These are phyloP conservation scores for Casuarina glauca DNA, from an alignment of 306 rosid species.

Conservation along the genomic window DNA sequence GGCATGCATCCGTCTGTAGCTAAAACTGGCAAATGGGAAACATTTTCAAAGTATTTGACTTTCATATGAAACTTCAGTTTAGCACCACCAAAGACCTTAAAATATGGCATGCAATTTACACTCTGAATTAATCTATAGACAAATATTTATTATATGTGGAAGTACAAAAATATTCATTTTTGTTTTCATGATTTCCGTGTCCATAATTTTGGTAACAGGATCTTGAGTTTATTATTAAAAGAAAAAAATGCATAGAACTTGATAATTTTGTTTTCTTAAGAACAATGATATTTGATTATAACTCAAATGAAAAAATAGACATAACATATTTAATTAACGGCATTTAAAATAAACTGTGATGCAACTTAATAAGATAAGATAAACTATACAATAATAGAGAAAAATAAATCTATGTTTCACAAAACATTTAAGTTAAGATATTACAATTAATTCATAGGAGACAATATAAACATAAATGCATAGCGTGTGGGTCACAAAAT, in stretches of 20 bases:
- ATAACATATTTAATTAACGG: neutral
- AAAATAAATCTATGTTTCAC: neutral
- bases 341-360: neutral
- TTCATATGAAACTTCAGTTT: neutral
- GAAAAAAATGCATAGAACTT: neutral
- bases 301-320: neutral
- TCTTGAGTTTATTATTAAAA: neutral
- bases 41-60: neutral
- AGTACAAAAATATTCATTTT: neutral
- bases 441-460: neutral
- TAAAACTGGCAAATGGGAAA: neutral
- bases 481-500: neutral
- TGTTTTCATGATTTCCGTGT: neutral
- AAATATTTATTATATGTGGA: neutral
- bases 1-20: neutral
- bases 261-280: neutral
- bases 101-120: neutral
- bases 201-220: neutral
- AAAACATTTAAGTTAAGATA: neutral
- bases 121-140: neutral
- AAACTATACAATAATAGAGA: neutral
- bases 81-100: neutral
- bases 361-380: neutral
- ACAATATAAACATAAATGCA: neutral
- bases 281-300: neutral